Evolutionary conservation across 2,329 filamentous ascomycete genomes (phyloP), one percentile per base, ranked within the genome.

Genomic region (Venturia oleaginea): DNA sequence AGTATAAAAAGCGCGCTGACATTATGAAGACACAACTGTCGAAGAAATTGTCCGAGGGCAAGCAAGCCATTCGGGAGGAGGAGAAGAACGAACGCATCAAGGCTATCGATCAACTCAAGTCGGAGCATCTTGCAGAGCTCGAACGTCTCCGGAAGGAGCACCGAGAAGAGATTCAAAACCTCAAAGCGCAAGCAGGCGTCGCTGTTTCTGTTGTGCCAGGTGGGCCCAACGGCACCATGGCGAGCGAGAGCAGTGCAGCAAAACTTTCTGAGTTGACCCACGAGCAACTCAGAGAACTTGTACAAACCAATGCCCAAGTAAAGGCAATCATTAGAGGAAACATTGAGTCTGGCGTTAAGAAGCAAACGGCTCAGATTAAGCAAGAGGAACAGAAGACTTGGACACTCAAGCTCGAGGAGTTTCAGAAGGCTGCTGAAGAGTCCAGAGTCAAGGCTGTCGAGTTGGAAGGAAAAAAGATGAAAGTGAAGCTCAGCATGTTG

Each of bases 401-500:
- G 17, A 65, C 42, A 51, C 67, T 65, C 59, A 70, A 63, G 64
- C 62, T 69, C 30, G 68, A 75, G 61, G 75, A 78, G 55, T 67
- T 71, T 24, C 71, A 69, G 64, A 73, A 78, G 66, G 80, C 78
- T 68, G 67, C 72, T 19, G 69, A 72, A n/a, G 78, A 80, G 63
- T 83, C 87, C 67, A 82, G 88, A 73, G 88, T 48, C 59, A 43
- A 68, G 15, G 68, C 64, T 42, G 69, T 87, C 3, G 43, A 88
- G 67, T 83, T 94, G 77, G 86, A 87, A 55, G 84, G 86, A 42
- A 92, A 92, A 78, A 91, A 90, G 73, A 84, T 84, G 63, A 84
- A 84, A 1, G 79, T 90, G 60, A 89, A 89, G 68, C 81, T 93
- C 67, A 93, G 91, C 72, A 89, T 95, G 85, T 80, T 86, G 6